Percentiles rank a stretch among this genome's conserved stretches.
phyloP scores from a whole-genome alignment of 192 early-diverging fungal species.

The Spinellus fusiger region DNA sequence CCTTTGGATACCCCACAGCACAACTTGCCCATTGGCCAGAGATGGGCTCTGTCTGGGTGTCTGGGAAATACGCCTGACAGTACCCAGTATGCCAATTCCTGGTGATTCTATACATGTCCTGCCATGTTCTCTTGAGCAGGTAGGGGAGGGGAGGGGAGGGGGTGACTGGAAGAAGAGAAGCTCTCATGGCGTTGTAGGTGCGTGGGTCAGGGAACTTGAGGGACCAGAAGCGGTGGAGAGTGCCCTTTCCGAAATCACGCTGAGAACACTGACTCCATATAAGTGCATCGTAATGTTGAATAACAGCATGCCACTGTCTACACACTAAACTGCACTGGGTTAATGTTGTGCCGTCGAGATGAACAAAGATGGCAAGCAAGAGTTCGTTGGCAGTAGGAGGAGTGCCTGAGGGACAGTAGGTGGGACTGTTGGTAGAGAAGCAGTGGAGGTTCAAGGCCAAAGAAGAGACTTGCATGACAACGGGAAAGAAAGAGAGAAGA shows the following conservation, averaged over 20 bases:
- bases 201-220: constrained; percentile 19
- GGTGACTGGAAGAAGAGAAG: background rate
- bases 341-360: constrained; percentile 27
- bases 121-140: constrained; percentile 29
- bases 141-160: background rate
- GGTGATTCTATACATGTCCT: constrained; percentile 36
- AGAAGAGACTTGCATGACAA: background rate
- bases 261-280: constrained; percentile 15
- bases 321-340: constrained; percentile 16
- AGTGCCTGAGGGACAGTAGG: background rate
- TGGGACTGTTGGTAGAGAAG: background rate
- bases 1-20: constrained; percentile 27
- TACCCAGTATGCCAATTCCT: constrained; percentile 40
- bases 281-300: constrained; percentile 26
- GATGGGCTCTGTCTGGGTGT: constrained; percentile 4
- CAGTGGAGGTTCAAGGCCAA: background rate
- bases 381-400: constrained; percentile 21
- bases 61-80: constrained; percentile 31
- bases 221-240: constrained; percentile 18
- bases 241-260: constrained; percentile 9
- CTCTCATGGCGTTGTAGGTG: background rate
- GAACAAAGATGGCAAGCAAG: constrained; percentile 22
- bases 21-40: background rate
- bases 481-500: background rate
- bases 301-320: constrained; percentile 13